These are phyloP conservation scores for Triangularia setosa DNA, from an alignment of 2,329 filamentous ascomycete species.

Conservation along the genomic window DNA sequence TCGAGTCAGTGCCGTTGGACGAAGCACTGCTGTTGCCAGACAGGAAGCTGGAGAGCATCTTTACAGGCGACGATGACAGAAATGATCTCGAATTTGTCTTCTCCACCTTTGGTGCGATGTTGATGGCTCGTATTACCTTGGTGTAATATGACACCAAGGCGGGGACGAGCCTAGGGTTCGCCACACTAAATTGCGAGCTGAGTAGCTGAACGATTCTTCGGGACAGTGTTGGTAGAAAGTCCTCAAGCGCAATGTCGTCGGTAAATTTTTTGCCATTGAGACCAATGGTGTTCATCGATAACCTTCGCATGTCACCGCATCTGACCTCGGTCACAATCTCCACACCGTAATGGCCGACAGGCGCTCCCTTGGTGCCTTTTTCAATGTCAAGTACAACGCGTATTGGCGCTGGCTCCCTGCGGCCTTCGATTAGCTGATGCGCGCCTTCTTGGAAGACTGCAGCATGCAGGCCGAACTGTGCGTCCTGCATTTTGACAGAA, in stretches of 20 bases:
- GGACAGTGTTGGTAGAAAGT: constrained; percentile 71
- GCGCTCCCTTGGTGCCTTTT: constrained; percentile 61
- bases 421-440: constrained; percentile 57
- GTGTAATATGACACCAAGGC: constrained; percentile 74
- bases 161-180: constrained; percentile 60
- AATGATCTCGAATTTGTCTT: constrained; percentile 58
- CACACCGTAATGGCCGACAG: constrained; percentile 64
- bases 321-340: constrained; percentile 66
- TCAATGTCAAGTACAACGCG: constrained; percentile 70
- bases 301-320: constrained; percentile 47
- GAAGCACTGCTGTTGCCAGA: constrained; percentile 46
- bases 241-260: constrained; percentile 68
- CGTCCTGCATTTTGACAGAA: constrained; percentile 60
- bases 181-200: constrained; percentile 64
- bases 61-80: constrained; percentile 81
- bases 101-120: constrained; percentile 58
- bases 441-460: constrained; percentile 70
- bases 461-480: constrained; percentile 55
- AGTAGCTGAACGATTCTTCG: constrained; percentile 70
- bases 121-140: constrained; percentile 69
- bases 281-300: constrained; percentile 54
- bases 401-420: constrained; percentile 64
- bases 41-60: constrained; percentile 80
- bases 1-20: background rate
- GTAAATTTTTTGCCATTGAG: constrained; percentile 67